Conservation (phyloP, 805 yeast species). For the Nakazawaea anatomiae region DNA sequence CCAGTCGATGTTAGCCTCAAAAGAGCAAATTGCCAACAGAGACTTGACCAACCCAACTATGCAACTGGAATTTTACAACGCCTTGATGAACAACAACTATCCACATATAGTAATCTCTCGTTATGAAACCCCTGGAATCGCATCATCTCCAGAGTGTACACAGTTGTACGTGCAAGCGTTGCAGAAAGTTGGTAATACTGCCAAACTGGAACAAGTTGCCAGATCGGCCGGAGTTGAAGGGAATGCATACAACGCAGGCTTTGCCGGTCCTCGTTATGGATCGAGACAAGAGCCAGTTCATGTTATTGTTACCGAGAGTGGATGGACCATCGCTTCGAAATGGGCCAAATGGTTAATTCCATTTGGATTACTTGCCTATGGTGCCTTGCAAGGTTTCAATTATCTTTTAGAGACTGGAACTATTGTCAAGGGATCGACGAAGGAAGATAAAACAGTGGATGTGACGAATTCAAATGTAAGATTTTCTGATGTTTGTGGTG, state of each 20-base stretch:
- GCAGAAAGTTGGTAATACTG: slow-evolving; percentile 66
- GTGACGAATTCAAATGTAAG: slow-evolving; percentile 80
- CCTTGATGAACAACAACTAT: slow-evolving; percentile 70
- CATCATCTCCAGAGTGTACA: slow-evolving; percentile 74
- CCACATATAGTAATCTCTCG: slow-evolving; percentile 97
- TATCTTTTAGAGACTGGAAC: slow-evolving; percentile 80
- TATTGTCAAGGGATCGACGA: slow-evolving; percentile 67
- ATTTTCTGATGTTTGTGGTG: slow-evolving; percentile 93
- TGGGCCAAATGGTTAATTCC: slow-evolving; percentile 90
- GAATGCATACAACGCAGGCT: slow-evolving; percentile 15
- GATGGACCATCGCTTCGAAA: slow-evolving; percentile 68
- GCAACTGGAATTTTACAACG: slow-evolving; percentile 81
- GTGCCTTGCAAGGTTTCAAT: slow-evolving; percentile 71
- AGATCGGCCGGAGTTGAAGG: slow-evolving; percentile 34
- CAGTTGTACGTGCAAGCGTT: slow-evolving; percentile 77
- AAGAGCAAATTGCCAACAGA: slow-evolving; percentile 84
- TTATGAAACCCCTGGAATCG: slow-evolving; percentile 91
- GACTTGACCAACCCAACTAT: slow-evolving; percentile 59
- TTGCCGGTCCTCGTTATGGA: slow-evolving; percentile 32
- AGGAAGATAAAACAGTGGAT: slow-evolving; percentile 74
- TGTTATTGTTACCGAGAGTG: slow-evolving; percentile 86
- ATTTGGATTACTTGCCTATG: slow-evolving; percentile 72
- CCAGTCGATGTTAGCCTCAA: slow-evolving; percentile 39
- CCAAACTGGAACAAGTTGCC: slow-evolving; percentile 68
- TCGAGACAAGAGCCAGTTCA: slow-evolving; percentile 80